phyloP scores from a whole-genome alignment of 495 filamentous ascomycete species.

The Hypomontagnella submonticulosa region DNA sequence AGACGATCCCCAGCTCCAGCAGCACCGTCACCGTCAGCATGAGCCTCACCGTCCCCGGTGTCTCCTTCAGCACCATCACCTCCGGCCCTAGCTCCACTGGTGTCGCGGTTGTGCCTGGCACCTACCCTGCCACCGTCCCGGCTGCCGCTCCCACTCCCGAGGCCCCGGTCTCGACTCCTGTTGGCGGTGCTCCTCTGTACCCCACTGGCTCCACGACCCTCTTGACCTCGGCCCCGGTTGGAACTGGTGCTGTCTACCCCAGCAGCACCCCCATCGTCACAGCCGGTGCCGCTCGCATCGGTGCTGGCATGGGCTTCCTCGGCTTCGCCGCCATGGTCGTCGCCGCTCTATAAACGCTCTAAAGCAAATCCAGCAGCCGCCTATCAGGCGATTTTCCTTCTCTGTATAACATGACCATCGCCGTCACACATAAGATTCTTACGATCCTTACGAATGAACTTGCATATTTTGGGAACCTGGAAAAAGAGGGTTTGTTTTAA shows the following conservation, averaged over 20 bases:
- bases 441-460: conserved; percentile 56
- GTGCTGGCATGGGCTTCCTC: conserved; percentile 53
- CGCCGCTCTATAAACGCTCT: conserved; percentile 49
- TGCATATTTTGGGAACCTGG: conserved; percentile 42
- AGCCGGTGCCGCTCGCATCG: conserved; percentile 50
- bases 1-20: conserved; percentile 63
- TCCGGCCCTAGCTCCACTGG: conserved; percentile 49
- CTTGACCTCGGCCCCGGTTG: conserved; percentile 35
- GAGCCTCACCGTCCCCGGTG: conserved; percentile 75
- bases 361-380: conserved; percentile 15
- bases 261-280: conserved; percentile 45
- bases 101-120: conserved; percentile 64
- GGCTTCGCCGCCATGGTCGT: conserved; percentile 39
- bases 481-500: conserved; percentile 30
- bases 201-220: conserved; percentile 44
- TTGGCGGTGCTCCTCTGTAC: conserved; percentile 38
- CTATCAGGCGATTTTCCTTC: conserved; percentile 14
- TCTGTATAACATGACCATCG: conserved; percentile 38
- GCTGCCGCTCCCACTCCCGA: conserved; percentile 30
- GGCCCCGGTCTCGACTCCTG: conserved; percentile 17
- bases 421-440: conserved; percentile 49
- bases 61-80: conserved; percentile 71
- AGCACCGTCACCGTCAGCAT: conserved; percentile 67
- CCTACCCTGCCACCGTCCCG: conserved; percentile 43
- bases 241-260: conserved; percentile 47